Conservation (phyloP, 2,329 filamentous ascomycete species). For the Exophiala sp. region DNA sequence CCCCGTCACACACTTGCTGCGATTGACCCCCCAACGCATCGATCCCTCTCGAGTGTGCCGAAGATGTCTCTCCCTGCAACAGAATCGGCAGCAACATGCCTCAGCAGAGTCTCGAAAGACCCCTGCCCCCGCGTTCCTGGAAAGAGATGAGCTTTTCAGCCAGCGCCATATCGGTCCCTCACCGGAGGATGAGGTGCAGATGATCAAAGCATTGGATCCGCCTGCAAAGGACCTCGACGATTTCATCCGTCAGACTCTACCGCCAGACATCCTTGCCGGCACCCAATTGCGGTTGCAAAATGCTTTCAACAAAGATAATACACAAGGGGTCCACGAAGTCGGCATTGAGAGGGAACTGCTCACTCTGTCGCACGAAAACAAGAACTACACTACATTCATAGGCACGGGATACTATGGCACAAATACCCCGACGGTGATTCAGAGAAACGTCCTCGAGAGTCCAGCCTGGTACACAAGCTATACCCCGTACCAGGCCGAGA, state of each 20-base stretch:
- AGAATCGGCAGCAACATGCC: conserved; percentile 1
- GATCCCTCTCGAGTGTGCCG: conserved; percentile 11
- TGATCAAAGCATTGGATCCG: conserved; percentile 74
- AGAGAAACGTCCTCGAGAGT: conserved; percentile 85
- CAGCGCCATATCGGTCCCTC: conserved; percentile 90
- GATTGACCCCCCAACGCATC: conserved; percentile 2
- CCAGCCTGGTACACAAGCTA: conserved; percentile 98
- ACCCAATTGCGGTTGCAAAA: conserved; percentile 43
- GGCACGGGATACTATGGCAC: conserved; percentile 84
- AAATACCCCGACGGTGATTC: conserved; percentile 81
- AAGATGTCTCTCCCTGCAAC: conserved; percentile 13
- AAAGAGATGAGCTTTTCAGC: conserved; percentile 18
- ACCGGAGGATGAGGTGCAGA: conserved; percentile 81
- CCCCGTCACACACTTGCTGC: conserved; percentile 13
- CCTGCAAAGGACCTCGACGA: conserved; percentile 68
- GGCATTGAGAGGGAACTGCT: conserved; percentile 42
- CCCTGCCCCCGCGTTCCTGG: conserved; percentile 5
- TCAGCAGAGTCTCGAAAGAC: not conserved
- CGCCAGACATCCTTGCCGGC: conserved; percentile 67
- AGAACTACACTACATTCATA: conserved; percentile 61
- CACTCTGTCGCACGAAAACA: conserved; percentile 51
- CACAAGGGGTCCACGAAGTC: conserved; percentile 36
- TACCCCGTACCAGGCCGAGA: conserved; percentile 94
- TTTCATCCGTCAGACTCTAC: conserved; percentile 79
- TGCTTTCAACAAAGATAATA: conserved; percentile 37